Evolutionary conservation across 208 protist genomes (phyloP).

Genomic region (Crithidia brevicula): DNA sequence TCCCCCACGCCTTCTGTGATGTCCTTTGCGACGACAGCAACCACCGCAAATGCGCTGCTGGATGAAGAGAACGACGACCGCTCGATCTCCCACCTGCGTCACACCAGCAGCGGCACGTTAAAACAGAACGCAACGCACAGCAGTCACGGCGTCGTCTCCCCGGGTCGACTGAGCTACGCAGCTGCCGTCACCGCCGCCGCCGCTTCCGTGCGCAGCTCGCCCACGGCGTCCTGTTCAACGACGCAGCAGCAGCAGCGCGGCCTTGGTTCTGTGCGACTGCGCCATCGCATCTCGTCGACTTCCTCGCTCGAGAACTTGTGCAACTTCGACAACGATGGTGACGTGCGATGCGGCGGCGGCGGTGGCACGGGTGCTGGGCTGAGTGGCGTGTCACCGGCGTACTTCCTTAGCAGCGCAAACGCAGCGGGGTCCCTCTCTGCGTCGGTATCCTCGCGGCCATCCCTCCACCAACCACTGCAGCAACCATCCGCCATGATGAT

Average conservation of each 20-base stretch:
- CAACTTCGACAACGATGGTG: neutral
- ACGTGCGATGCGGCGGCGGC: neutral
- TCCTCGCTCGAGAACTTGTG: constrained; percentile 5
- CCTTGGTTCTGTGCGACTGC: neutral
- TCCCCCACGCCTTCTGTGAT: constrained; percentile 22
- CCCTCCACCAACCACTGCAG: constrained; percentile 9
- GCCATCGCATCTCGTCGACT: neutral
- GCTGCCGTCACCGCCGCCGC: neutral
- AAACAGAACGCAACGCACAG: neutral
- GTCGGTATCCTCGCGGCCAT: constrained; percentile 20
- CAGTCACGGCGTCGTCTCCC: neutral
- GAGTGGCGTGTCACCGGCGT: neutral
- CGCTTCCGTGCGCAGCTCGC: neutral
- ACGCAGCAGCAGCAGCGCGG: neutral
- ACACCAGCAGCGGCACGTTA: neutral
- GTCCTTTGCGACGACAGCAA: constrained; percentile 17
- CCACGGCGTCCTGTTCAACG: neutral
- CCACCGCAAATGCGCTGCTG: neutral
- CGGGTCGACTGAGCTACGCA: neutral
- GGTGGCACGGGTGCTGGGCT: neutral
- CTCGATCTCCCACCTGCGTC: neutral
- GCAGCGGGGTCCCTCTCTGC: neutral
- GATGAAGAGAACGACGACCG: constrained; percentile 2
- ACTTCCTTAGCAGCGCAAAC: neutral
- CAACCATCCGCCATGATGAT: constrained; percentile 22